Conservation (phyloP, 2,329 filamentous ascomycete genomes). For the Myriosclerotinia curreyana region DNA sequence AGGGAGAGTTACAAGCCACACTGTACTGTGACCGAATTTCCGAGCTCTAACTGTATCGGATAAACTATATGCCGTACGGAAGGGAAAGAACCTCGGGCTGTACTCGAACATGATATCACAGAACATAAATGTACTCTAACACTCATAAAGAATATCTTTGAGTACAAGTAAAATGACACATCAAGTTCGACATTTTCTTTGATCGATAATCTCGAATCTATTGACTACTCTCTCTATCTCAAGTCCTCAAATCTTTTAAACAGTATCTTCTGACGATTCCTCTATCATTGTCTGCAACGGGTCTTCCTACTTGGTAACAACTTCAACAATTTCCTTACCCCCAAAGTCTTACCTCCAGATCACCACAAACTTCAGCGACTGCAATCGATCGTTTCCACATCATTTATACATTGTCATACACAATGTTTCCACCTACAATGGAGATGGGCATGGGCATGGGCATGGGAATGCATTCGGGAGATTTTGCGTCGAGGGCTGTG, state of each 20-base stretch:
- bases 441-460: background rate
- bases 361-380: background rate
- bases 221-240: background rate
- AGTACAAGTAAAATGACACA: background rate
- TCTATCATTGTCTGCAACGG: background rate
- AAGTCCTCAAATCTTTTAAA: background rate
- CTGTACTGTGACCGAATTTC: background rate
- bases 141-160: background rate
- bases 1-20: constrained; percentile 5
- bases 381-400: background rate
- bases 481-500: background rate
- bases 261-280: background rate
- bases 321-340: background rate
- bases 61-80: background rate
- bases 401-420: background rate
- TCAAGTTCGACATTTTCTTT: background rate
- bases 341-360: background rate
- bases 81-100: background rate
- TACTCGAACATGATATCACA: background rate
- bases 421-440: background rate
- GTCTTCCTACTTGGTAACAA: background rate
- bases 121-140: background rate
- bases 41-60: background rate
- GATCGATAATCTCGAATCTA: background rate
- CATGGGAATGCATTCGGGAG: background rate